phyloP scores from a whole-genome alignment of 106 monocot genomes.

The Phalaenopsis equestris region DNA sequence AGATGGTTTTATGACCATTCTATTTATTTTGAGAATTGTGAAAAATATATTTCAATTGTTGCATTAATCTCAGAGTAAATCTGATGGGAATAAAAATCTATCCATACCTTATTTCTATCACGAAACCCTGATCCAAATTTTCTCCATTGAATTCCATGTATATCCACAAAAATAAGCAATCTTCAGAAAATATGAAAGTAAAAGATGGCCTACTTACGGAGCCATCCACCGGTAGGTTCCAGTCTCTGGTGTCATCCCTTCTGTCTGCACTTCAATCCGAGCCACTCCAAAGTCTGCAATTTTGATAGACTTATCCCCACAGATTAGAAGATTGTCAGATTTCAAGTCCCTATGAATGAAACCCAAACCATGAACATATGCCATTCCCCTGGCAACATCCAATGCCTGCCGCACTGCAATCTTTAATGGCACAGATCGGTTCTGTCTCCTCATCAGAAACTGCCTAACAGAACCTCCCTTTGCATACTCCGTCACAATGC shows the following conservation, averaged over 20 bases:
- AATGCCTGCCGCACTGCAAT: constrained; percentile 55
- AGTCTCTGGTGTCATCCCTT: constrained; percentile 73
- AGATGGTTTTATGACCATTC: too few species aligned
- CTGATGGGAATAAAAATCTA: too few species aligned
- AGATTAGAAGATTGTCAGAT: constrained; percentile 57
- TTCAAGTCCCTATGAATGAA: constrained; percentile 65
- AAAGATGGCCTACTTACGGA: constrained; percentile 37
- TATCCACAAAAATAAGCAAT: not conserved
- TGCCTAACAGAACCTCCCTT: constrained; percentile 62
- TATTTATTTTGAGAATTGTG: too few species aligned
- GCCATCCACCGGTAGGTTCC: constrained; percentile 81
- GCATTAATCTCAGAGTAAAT: too few species aligned
- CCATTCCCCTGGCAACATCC: constrained; percentile 64
- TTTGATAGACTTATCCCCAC: constrained; percentile 52
- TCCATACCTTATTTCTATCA: too few species aligned
- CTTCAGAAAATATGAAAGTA: not conserved
- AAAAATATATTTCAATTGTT: too few species aligned
- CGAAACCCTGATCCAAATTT: too few species aligned
- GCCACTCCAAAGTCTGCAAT: constrained; percentile 77
- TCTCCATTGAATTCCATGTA: too few species aligned
- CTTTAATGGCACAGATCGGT: constrained; percentile 45
- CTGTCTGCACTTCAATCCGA: constrained; percentile 64
- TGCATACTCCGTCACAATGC: constrained; percentile 69
- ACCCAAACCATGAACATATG: constrained; percentile 54
- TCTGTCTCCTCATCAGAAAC: constrained; percentile 52